A percentile compares a stretch with the other conserved stretches of the same genome.
Evolutionary conservation across 2,329 filamentous ascomycete genomes (phyloP).

Genomic region (Orbilia quercus): DNA sequence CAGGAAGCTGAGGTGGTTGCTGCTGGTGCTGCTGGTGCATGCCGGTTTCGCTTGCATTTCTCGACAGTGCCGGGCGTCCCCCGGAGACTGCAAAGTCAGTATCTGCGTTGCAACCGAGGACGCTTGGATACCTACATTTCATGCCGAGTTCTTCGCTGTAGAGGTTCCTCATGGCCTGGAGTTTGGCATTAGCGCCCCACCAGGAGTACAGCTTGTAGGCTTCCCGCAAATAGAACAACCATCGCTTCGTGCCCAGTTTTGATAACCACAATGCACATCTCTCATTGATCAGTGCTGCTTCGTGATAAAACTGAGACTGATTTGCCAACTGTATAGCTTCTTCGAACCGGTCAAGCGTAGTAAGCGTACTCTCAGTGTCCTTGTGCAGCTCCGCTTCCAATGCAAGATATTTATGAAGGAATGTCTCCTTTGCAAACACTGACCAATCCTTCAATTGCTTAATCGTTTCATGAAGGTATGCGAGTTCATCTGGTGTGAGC

Average conservation of each 20-base stretch:
- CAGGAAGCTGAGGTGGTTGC: constrained; percentile 13
- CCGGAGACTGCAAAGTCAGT: constrained; percentile 27
- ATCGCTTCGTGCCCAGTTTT: constrained; percentile 58
- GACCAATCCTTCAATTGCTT: constrained; percentile 59
- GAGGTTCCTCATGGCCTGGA: constrained; percentile 57
- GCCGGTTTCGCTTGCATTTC: constrained; percentile 49
- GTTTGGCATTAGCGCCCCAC: constrained; percentile 60
- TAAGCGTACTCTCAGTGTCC: constrained; percentile 57
- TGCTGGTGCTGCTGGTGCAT: constrained; percentile 31
- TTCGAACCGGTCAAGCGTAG: constrained; percentile 60
- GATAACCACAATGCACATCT: constrained; percentile 59
- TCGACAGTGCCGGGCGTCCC: constrained; percentile 43
- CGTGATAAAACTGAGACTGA: constrained; percentile 59
- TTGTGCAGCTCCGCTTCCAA: constrained; percentile 59
- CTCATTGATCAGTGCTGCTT: constrained; percentile 60
- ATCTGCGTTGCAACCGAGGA: constrained; percentile 18
- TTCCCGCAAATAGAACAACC: constrained; percentile 58
- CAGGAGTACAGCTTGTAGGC: constrained; percentile 59
- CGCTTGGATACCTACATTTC: constrained; percentile 44
- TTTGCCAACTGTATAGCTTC: constrained; percentile 59
- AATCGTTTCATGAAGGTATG: constrained; percentile 58
- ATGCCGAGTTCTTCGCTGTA: constrained; percentile 59
- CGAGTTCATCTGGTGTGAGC: constrained; percentile 57
- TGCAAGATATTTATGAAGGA: constrained; percentile 59
- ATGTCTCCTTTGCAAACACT: constrained; percentile 58